phyloP scores from a whole-genome alignment of 345 rosid genomes.

The Lumnitzera racemosa region DNA sequence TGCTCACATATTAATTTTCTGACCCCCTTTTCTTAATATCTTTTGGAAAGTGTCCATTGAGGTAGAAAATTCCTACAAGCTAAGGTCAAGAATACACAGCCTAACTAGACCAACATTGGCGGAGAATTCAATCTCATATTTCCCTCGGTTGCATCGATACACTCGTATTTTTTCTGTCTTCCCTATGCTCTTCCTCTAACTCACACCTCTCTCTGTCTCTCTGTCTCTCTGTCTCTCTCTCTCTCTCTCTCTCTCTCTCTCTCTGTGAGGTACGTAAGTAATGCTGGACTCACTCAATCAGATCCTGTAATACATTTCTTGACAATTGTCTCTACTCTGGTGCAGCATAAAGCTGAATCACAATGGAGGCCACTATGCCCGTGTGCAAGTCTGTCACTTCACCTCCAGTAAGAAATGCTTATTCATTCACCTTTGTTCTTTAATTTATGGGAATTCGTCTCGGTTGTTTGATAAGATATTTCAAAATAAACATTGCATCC shows the following conservation, averaged over 20 bases:
- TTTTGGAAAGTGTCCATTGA: no score
- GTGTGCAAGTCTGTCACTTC: conserved; percentile 49
- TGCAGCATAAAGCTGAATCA: conserved; percentile 2
- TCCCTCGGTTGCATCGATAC: conserved; percentile 17
- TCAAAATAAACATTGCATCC: not conserved
- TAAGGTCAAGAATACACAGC: no score
- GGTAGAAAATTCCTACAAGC: no score
- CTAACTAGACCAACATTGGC: conserved; percentile 3
- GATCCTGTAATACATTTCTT: not conserved
- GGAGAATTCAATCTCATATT: conserved; percentile 13
- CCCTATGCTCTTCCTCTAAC: not conserved
- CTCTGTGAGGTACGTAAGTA: not conserved
- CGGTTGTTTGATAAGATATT: not conserved
- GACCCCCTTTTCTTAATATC: no score
- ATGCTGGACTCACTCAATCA: not conserved
- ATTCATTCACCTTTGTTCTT: not conserved
- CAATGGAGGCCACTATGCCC: conserved; percentile 69
- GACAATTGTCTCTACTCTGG: not conserved
- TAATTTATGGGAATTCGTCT: not conserved
- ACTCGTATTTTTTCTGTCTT: not conserved
- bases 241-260: not conserved
- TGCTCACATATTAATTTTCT: no score
- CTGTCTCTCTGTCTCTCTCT: not conserved
- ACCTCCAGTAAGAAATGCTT: conserved; percentile 41
- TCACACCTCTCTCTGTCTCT: not conserved